These are phyloP conservation scores for Asterella californica DNA, from an alignment of 225 moss, liverwort and hornwort species.

Conservation along the genomic window DNA sequence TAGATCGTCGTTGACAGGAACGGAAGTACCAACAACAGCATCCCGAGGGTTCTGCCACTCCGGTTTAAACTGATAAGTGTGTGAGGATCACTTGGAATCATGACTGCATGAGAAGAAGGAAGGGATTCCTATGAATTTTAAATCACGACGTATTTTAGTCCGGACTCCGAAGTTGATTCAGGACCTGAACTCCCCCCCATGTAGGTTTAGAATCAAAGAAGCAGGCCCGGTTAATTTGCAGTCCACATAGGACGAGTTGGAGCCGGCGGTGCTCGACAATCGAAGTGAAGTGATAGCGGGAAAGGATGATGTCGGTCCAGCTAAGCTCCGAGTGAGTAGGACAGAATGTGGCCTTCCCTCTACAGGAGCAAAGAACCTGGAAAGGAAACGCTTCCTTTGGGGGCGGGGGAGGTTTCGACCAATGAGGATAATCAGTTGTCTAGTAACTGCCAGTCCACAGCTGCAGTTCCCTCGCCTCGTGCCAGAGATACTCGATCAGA, in stretches of 20 bases:
- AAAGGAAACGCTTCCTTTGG: not conserved
- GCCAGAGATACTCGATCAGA: not conserved
- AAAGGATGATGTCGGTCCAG: not conserved
- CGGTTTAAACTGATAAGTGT: too few species aligned
- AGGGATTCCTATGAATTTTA: not conserved
- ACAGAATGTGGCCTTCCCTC: not conserved
- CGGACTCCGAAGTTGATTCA: not conserved
- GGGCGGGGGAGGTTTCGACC: not conserved
- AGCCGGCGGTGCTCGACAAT: not conserved
- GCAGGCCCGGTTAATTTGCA: not conserved
- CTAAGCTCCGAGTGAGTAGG: not conserved
- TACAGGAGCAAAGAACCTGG: not conserved
- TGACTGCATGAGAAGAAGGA: not conserved
- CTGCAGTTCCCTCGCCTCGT: not conserved
- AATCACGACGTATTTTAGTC: not conserved
- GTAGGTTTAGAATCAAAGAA: not conserved
- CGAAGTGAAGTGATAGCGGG: not conserved
- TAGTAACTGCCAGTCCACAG: not conserved
- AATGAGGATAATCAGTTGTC: constrained; percentile 17
- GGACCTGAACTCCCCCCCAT: not conserved
- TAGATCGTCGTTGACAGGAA: too few species aligned
- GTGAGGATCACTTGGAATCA: too few species aligned
- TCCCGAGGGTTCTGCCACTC: too few species aligned
- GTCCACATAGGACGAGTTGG: not conserved
- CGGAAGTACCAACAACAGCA: too few species aligned